Conservation (phyloP, 768 basidiomycete species). For the Serendipita sp. region DNA sequence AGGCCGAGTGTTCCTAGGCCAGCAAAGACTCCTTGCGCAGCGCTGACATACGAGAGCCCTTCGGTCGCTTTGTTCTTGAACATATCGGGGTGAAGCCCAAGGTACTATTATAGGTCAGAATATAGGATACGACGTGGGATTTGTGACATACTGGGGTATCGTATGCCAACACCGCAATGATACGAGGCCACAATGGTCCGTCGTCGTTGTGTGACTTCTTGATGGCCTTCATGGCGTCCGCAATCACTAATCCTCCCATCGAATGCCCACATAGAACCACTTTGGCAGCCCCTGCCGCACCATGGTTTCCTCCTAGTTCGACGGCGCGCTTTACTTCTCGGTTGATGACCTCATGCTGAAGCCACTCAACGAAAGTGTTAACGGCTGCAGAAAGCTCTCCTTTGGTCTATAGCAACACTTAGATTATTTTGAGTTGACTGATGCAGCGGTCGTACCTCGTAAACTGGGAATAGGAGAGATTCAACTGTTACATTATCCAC, state of each 20-base stretch:
- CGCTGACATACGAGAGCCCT: constrained; percentile 49
- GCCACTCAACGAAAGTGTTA: constrained; percentile 79
- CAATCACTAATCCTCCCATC: constrained; percentile 84
- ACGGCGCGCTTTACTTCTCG: constrained; percentile 25
- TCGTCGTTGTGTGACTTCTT: constrained; percentile 20
- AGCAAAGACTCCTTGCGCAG: constrained; percentile 47
- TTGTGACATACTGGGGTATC: constrained; percentile 62
- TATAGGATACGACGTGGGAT: not conserved
- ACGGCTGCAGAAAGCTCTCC: constrained; percentile 82
- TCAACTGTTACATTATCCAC: constrained; percentile 43
- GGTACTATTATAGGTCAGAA: constrained; percentile 35
- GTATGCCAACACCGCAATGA: constrained; percentile 71
- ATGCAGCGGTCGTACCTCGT: constrained; percentile 40
- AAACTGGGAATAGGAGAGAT: constrained; percentile 72
- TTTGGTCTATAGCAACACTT: constrained; percentile 44
- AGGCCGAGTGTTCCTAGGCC: not conserved
- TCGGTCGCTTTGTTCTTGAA: constrained; percentile 74
- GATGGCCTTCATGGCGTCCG: constrained; percentile 64
- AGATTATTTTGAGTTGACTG: not conserved
- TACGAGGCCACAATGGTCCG: constrained; percentile 66
- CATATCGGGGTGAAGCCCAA: constrained; percentile 70
- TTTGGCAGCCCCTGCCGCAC: constrained; percentile 47
- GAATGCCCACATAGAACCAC: constrained; percentile 86
- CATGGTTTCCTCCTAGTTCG: constrained; percentile 63
- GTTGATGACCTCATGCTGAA: constrained; percentile 36